Base-by-base conservation (phyloP, 2,329 filamentous ascomycete genomes). In the Sphaerulina musiva region DNA sequence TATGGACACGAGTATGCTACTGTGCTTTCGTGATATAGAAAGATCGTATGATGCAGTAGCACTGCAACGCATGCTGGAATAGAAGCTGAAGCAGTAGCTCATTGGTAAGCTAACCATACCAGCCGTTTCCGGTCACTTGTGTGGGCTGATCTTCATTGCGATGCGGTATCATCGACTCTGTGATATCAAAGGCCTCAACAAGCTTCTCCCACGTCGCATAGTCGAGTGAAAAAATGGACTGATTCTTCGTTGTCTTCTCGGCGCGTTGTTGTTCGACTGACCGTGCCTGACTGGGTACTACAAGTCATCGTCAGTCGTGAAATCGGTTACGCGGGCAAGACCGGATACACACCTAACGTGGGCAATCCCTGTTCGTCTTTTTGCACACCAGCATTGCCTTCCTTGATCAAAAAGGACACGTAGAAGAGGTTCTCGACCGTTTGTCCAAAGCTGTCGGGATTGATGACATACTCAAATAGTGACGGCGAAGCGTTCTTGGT, bases 351-450 rank as follows among this genome's bases (percentile, higher is more conserved):
- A 95, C 90, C 77, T 46, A 97, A 71, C 20, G 89, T 83, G n/a
- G 91, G 91, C 41, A 95, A 73, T 1, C 80, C 84, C 56, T 86
- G 74, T 10, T 83, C 78, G 65, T 96, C 91, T 53, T 83, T 80
- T 2, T 81, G 77, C n/a, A 98, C 78, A 34, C 82, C 82, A 5
- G 90, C 81, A 56, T 80, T 82, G 9, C 90, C 90, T 71, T 98
- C 93, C 54, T 88, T 83, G 56, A 97, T 89, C 57, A 98, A 74
- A 67, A 98, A 98, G 68, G 89, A 95, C 62, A 95, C 82, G 69
- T 97, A 97, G 71, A 98, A 98, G 64, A 98, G 77, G 64, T 98
- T 98, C 69, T 98, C 93, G 6, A 98, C 84, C 0, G 90, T 95
- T 71, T 98, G 93, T 0, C 89, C 89, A 65, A 97, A 98, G 0